Evolutionary conservation across 2,329 filamentous ascomycete genomes (phyloP).

Genomic region (Chalaropsis ovoidea): DNA sequence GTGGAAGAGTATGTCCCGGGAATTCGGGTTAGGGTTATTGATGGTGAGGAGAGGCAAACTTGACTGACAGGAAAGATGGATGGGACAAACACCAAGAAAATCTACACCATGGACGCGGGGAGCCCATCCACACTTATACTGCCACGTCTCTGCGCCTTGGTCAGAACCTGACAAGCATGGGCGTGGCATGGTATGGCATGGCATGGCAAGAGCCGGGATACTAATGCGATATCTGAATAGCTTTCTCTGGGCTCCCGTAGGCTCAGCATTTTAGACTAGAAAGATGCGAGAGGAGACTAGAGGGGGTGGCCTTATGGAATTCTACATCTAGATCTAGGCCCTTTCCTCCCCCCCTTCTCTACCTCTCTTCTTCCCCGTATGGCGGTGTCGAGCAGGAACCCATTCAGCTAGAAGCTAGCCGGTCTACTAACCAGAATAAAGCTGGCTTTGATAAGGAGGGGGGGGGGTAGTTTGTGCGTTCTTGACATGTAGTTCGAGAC

Average conservation of each 20-base stretch:
- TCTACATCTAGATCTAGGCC: slow-evolving; percentile 1
- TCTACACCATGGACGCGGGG: no score
- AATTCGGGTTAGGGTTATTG: no score
- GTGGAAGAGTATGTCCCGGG: no score
- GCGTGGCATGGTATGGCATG: neutral
- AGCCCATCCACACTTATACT: neutral
- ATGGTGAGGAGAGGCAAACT: no score
- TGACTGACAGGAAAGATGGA: no score
- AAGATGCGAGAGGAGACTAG: slow-evolving; percentile 12
- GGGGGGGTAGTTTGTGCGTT: neutral
- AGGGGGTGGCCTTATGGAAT: slow-evolving; percentile 14
- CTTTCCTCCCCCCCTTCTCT: neutral
- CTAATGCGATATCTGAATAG: neutral
- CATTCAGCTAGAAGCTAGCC: slow-evolving; percentile 4
- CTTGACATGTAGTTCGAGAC: neutral
- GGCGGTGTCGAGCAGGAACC: neutral
- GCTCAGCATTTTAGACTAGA: neutral
- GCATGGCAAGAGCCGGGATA: neutral
- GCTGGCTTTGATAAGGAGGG: neutral
- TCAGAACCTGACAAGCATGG: neutral
- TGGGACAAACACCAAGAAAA: neutral
- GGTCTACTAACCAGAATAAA: neutral
- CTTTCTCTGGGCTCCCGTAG: neutral
- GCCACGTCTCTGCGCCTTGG: neutral
- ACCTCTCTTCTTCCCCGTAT: neutral